These are phyloP conservation scores for Cytospora paraplurivora DNA, from an alignment of 2,329 filamentous ascomycete species.

Conservation along the genomic window DNA sequence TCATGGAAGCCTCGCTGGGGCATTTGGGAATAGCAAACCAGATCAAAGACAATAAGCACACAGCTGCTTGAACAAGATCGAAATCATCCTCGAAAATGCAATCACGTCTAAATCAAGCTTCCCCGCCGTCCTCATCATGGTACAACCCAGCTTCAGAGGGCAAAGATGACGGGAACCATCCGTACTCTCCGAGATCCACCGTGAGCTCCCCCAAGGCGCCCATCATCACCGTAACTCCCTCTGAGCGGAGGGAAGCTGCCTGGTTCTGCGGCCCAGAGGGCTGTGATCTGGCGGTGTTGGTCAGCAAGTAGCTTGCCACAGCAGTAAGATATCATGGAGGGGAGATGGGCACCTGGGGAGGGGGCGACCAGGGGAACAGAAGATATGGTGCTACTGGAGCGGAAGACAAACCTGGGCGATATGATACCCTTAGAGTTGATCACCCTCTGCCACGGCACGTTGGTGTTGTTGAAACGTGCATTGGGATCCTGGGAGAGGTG, in stretches of 20 bases:
- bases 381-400: neutral
- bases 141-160: conserved; percentile 44
- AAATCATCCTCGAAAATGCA: too few relatives aligned
- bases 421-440: conserved; percentile 86
- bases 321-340: neutral
- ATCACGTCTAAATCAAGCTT: neutral
- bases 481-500: conserved; percentile 66
- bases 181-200: conserved; percentile 54
- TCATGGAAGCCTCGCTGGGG: too few relatives aligned
- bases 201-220: conserved; percentile 53
- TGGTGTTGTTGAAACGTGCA: conserved; percentile 67
- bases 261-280: conserved; percentile 53
- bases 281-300: conserved; percentile 44
- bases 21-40: too few relatives aligned
- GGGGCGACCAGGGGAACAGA: neutral
- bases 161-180: conserved; percentile 57
- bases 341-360: too few relatives aligned
- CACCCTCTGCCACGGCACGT: conserved; percentile 93
- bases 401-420: conserved; percentile 67
- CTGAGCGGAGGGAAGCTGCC: conserved; percentile 51
- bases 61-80: too few relatives aligned
- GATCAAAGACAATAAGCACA: too few relatives aligned
- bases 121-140: conserved; percentile 31
- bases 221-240: conserved; percentile 54
- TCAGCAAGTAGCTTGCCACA: neutral